Base-by-base conservation (phyloP, 2,329 filamentous ascomycete genomes). In the Penicillium sp. region DNA sequence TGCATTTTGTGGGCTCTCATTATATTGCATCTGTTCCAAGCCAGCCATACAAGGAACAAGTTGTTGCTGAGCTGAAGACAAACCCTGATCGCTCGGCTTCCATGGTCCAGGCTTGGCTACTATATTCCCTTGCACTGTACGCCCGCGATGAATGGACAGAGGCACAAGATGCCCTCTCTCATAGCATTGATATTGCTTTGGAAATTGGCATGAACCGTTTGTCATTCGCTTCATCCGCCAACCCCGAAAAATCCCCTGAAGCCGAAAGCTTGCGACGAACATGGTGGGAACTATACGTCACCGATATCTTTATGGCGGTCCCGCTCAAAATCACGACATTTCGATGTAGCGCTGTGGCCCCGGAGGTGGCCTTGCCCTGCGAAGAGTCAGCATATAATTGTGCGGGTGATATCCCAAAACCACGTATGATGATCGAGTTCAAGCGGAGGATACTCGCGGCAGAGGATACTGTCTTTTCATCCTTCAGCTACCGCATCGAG, bases 241-340 rank as follows among this genome's bases (percentile, higher is more conserved):
- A 56, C 28, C 28, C 57, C 15, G 54, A 82, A 83, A 6, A 77
- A 80, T 53, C 58, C 0, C 72, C 87, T 1, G 64, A 90, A 17
- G 86, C 91, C 62, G 89, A 95, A 68, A 88, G 85, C 63, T 85
- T 87, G 79, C 79, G 88, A 28, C 76, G 89, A 53, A 95, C 88
- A 1, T 95, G 88, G 88, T 95, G 89, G 89, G 87, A 79, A 59
- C 61, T 86, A 26, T 89, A 83, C 61, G 78, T 86, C 28, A 79
- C 85, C 10, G 88, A 94, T 61, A 86, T 85, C 43, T 85, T 90
- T 77, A 79, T 93, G 58, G 85, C 87, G 3, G 85, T 85, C 10
- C 80, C 91, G 10, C 61, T 61, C 26, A 60, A 61, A 21, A 60
- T 55, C 15, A 62, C 60, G 28, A 55, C 56, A 6, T 53, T 87